A percentile compares a stretch with the other conserved stretches of the same genome.
Evolutionary conservation across 1,284 basidiomycete species (phyloP).

Genomic region (Stygiomarasmius scandens): DNA sequence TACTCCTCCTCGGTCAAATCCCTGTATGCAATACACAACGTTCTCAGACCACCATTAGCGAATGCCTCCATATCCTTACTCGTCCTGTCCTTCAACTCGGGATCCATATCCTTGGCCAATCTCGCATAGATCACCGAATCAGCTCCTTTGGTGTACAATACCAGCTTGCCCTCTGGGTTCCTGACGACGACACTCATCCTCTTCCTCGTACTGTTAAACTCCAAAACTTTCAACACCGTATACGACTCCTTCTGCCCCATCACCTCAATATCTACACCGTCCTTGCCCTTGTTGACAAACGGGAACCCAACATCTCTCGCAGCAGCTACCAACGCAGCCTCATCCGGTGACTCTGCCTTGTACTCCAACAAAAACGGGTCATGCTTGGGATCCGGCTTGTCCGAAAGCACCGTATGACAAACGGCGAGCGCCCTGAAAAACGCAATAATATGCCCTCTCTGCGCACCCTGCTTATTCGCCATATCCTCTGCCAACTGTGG

Average conservation of each 20-base stretch:
- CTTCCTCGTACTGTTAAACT: constrained; percentile 94
- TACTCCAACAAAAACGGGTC: constrained; percentile 80
- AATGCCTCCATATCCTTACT: constrained; percentile 89
- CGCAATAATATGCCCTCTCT: constrained; percentile 72
- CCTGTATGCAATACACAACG: constrained; percentile 88
- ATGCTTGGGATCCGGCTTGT: constrained; percentile 65
- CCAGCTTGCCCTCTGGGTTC: constrained; percentile 77
- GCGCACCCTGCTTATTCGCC: constrained; percentile 59
- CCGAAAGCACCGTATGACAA: constrained; percentile 90
- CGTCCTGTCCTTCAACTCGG: constrained; percentile 75
- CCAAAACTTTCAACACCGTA: constrained; percentile 79
- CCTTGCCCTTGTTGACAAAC: constrained; percentile 80
- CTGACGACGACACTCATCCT: constrained; percentile 92
- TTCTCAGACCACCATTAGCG: constrained; percentile 91
- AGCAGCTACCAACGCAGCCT: constrained; percentile 90
- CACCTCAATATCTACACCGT: constrained; percentile 86
- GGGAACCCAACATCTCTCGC: constrained; percentile 94
- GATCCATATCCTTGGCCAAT: constrained; percentile 75
- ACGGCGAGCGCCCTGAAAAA: constrained; percentile 93
- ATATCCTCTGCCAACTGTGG: constrained; percentile 83
- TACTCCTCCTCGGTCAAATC: constrained; percentile 86
- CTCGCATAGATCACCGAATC: constrained; percentile 94
- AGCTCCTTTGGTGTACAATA: constrained; percentile 95
- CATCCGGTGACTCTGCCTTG: constrained; percentile 96
- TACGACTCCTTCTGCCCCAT: constrained; percentile 88